Evolutionary conservation across 148 eudicot genomes (phyloP), one percentile per base, ranked within the genome.

Genomic region (Chenopodium quinoa): DNA sequence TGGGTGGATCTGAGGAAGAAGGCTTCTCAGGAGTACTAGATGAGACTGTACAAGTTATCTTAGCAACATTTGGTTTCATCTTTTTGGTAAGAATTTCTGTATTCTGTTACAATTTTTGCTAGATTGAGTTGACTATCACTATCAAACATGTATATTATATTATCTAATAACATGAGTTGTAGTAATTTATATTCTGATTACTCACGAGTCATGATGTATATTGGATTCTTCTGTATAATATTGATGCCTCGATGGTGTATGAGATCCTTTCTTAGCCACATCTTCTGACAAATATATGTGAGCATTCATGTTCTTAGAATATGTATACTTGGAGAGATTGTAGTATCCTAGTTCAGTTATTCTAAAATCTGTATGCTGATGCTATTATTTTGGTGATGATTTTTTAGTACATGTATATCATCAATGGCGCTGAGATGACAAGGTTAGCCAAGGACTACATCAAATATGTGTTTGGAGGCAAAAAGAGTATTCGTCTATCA

Each of bases 401-500:
- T 69, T 66, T 86, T 83, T 91, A 94, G 98, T 94, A 94, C 67
- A 52, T 83, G n/a, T 90, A 86, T 84, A 94, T 94, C 79, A 86
- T 94, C 73, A 88, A 82, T 4, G 91, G 97, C 0, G 90, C 88
- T 81, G 92, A 92, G 80, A 85, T 91, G 17, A 80, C 70, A 20
- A 81, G 76, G 80, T 75, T 92, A 56, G 85, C 77, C 34, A 86
- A 81, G 86, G 98, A 94, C 80, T 71, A 76, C 73, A 25, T 90
- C 67, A 82, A 78, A 81, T 90, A 70, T 83, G 14, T 92, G 19
- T 76, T 91, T 75, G 72, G 63, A 77, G 85, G 97, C 48, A 82
- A 80, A 76, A 84, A 80, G 86, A 92, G 94, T 83, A 29, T 84
- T 37, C 93, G 98, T 62, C 78, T 94, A 17, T 56, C 82, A 48